Evolutionary conservation across 768 basidiomycete genomes (phyloP), one percentile per base, ranked within the genome.

Genomic region (Cytidiella melzeri): DNA sequence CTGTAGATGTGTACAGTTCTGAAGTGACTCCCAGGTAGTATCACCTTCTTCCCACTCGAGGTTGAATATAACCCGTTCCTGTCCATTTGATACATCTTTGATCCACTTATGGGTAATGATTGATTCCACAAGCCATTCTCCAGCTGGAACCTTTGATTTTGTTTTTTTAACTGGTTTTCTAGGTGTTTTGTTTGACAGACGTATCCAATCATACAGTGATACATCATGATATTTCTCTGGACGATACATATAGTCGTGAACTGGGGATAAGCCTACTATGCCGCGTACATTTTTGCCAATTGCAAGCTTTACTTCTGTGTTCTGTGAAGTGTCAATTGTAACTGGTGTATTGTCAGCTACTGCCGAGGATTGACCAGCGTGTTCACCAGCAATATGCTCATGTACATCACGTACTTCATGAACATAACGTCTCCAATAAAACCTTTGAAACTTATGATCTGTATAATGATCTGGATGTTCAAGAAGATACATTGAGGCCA

Each of bases 141-240:
- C 36, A 23, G n/a, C 18, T 7, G n/a, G 21, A 41, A 34, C 30
- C 7, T 7, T 34, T 34, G 7, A 7, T 7, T 15, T 7, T 34
- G 7, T 34, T 7, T 34, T 23, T 25, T 44, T 30, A 20, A 28
- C 26, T 6, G 3, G 40, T 10, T 20, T 30, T 38, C 41, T 41
- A 10, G 12, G n/a, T n/a, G n/a, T 19, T 40, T 54, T 55, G 3
- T 34, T 18, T 3, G 30, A 45, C 24, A 49, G 13, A 37, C 52
- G 41, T 5, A 63, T 24, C 55, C 55, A 63, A 19, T 61, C 57
- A 54, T 61, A 62, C 4, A 63, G 40, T 18, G 30, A 45, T 5
- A 59, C 41, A 43, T 39, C 15, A 1, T 57, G 45, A 25, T 56
- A 56, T n/a, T 34, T 38, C 9, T 23, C 1, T 3, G 53, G 57